Evolutionary conservation across 2,329 filamentous ascomycete genomes (phyloP).

Genomic region (Fusarium equiseti): DNA sequence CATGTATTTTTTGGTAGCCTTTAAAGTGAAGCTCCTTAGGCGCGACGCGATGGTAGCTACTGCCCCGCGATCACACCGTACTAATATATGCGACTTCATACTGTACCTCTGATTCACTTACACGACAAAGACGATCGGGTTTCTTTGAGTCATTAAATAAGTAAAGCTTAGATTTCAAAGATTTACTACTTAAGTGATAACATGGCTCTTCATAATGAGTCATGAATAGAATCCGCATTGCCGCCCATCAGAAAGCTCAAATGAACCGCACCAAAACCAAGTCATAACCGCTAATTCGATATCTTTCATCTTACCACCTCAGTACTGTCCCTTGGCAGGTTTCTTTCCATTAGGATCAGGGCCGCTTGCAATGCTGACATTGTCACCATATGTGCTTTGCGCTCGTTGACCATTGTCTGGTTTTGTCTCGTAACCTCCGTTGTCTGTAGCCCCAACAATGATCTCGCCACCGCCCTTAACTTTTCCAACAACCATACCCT

Average conservation of each 20-base stretch:
- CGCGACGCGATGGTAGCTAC: slow-evolving; percentile 38
- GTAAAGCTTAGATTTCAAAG: neutral
- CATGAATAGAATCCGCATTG: slow-evolving; percentile 7
- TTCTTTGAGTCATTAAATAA: neutral
- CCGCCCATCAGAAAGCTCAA: slow-evolving; percentile 1
- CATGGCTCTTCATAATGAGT: neutral
- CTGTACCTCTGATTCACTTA: slow-evolving; percentile 13
- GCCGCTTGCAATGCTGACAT: slow-evolving; percentile 45
- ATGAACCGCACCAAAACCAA: slow-evolving; percentile 17
- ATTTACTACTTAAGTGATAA: neutral
- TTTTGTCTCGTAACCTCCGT: slow-evolving; percentile 38
- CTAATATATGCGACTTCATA: slow-evolving; percentile 13
- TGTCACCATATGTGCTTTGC: slow-evolving; percentile 47
- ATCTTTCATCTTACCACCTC: slow-evolving; percentile 9
- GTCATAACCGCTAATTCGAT: slow-evolving; percentile 11
- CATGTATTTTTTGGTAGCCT: neutral
- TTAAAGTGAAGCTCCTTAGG: slow-evolving; percentile 10
- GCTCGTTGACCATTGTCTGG: slow-evolving; percentile 41
- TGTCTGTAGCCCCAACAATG: slow-evolving; percentile 75
- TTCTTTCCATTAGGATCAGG: slow-evolving; percentile 52
- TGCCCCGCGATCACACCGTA: slow-evolving; percentile 43
- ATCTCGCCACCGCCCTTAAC: slow-evolving; percentile 80
- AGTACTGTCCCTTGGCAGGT: slow-evolving; percentile 41
- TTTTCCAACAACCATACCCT: slow-evolving; percentile 92
- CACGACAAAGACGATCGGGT: neutral